Evolutionary conservation across 805 yeast genomes (phyloP).

Genomic region (Saturnispora quitensis): DNA sequence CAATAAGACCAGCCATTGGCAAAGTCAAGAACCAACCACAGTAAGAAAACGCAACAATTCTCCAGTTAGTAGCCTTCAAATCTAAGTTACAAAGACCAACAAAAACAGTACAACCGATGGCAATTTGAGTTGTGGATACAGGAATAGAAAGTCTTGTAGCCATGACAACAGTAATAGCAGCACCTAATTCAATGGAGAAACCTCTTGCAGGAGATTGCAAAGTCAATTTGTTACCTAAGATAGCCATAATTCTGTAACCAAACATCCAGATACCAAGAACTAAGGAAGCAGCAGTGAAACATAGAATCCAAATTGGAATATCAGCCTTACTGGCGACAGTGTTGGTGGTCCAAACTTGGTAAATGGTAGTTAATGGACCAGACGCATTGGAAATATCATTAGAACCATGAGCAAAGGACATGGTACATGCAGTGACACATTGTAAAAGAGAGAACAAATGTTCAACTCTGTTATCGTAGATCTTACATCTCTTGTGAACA

Average conservation of each 20-base stretch:
- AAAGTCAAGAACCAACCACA: constrained; percentile 65
- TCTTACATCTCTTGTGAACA: constrained; percentile 51
- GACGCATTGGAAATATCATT: constrained; percentile 73
- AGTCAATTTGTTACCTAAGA: constrained; percentile 65
- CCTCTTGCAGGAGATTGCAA: constrained; percentile 75
- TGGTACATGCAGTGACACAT: constrained; percentile 65
- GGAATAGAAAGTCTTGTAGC: constrained; percentile 69
- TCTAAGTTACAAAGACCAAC: constrained; percentile 68
- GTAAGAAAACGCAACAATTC: constrained; percentile 65
- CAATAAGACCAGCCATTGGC: constrained; percentile 64
- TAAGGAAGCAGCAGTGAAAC: constrained; percentile 57
- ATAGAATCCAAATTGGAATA: constrained; percentile 65
- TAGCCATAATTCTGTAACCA: constrained; percentile 59
- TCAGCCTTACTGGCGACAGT: constrained; percentile 37
- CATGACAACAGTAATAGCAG: constrained; percentile 66
- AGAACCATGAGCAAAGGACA: constrained; percentile 79
- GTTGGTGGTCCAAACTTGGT: constrained; percentile 50
- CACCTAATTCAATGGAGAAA: constrained; percentile 66
- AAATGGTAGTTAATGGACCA: constrained; percentile 64
- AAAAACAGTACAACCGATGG: constrained; percentile 69
- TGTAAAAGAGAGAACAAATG: constrained; percentile 59
- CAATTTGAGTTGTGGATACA: constrained; percentile 70
- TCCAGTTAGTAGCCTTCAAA: constrained; percentile 60
- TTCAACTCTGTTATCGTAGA: constrained; percentile 63
- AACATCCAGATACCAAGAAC: constrained; percentile 63